These are phyloP conservation scores for Rhododendron molle DNA, from an alignment of 148 eudicot species.

Conservation along the genomic window DNA sequence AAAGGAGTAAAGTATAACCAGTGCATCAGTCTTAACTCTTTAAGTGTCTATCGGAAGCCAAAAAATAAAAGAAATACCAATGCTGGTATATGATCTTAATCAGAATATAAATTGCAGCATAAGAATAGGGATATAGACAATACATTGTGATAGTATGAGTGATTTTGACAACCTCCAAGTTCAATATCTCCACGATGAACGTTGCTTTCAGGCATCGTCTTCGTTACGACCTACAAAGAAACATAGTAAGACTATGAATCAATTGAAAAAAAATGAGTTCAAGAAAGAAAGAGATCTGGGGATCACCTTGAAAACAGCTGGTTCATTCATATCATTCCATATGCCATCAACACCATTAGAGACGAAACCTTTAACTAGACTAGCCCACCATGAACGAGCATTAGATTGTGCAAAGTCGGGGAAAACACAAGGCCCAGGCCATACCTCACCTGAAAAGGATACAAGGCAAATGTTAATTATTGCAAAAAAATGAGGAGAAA, in stretches of 20 bases:
- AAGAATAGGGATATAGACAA: neutral
- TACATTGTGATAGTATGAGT: slow-evolving; percentile 92
- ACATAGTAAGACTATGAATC: slow-evolving; percentile 2
- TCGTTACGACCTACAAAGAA: slow-evolving; percentile 54
- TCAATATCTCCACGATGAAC: slow-evolving; percentile 84
- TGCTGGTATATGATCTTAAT: neutral
- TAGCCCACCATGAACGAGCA: slow-evolving; percentile 95
- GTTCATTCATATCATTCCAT: slow-evolving; percentile 99
- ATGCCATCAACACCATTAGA: slow-evolving; percentile 95
- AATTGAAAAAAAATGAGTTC: neutral
- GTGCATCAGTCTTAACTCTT: neutral
- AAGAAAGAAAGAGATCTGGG: slow-evolving; percentile 1
- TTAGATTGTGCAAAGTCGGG: slow-evolving; percentile 90
- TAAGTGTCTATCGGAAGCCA: neutral
- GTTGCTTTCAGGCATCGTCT: slow-evolving; percentile 95
- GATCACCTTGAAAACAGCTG: slow-evolving; percentile 83
- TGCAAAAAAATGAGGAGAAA: neutral
- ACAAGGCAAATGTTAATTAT: slow-evolving; percentile 5
- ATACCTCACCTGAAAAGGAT: slow-evolving; percentile 65
- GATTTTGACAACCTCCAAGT: slow-evolving; percentile 86
- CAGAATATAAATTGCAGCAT: slow-evolving; percentile 9
- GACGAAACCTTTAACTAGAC: slow-evolving; percentile 71
- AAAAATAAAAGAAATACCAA: neutral
- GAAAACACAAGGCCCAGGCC: slow-evolving; percentile 99
- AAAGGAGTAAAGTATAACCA: neutral